These are phyloP conservation scores for Epichloe sibirici DNA, from an alignment of 2,329 filamentous ascomycete species.

Conservation along the genomic window DNA sequence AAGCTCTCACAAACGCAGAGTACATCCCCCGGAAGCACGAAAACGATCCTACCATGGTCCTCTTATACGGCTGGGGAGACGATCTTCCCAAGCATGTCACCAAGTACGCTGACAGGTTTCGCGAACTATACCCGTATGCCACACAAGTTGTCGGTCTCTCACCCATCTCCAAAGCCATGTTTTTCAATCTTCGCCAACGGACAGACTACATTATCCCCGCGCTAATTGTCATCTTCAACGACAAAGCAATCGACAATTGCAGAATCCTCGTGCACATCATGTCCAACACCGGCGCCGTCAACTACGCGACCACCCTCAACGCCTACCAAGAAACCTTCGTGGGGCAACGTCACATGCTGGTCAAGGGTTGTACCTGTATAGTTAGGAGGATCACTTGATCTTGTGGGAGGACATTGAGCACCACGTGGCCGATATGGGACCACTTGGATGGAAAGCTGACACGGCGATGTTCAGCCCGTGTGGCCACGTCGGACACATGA, in stretches of 20 bases:
- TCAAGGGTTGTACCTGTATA: slow-evolving; percentile 47
- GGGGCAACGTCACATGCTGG: slow-evolving; percentile 35
- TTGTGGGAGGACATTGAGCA: slow-evolving; percentile 41
- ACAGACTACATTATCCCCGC: slow-evolving; percentile 33
- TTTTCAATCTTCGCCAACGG: slow-evolving; percentile 29
- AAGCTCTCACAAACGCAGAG: slow-evolving; percentile 12
- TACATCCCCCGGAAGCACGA: background rate
- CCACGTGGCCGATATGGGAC: slow-evolving; percentile 35
- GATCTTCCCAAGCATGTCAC: slow-evolving; percentile 39
- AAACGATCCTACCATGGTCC: slow-evolving; percentile 31
- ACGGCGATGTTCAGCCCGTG: slow-evolving; percentile 44
- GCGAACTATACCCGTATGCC: slow-evolving; percentile 35
- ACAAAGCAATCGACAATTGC: slow-evolving; percentile 8
- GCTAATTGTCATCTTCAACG: slow-evolving; percentile 25
- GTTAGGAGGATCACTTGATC: slow-evolving; percentile 45
- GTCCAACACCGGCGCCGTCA: slow-evolving; percentile 47
- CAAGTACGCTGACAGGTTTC: slow-evolving; percentile 43
- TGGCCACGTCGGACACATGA: slow-evolving; percentile 49
- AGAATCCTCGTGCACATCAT: slow-evolving; percentile 40
- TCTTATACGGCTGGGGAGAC: slow-evolving; percentile 48
- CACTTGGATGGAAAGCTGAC: slow-evolving; percentile 35
- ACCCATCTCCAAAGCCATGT: slow-evolving; percentile 34
- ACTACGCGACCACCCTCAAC: slow-evolving; percentile 35
- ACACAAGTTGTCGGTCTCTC: slow-evolving; percentile 39
- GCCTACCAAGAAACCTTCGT: slow-evolving; percentile 28